Evolutionary conservation across 495 filamentous ascomycete genomes (phyloP).

Genomic region (Xylaria flabelliformis): DNA sequence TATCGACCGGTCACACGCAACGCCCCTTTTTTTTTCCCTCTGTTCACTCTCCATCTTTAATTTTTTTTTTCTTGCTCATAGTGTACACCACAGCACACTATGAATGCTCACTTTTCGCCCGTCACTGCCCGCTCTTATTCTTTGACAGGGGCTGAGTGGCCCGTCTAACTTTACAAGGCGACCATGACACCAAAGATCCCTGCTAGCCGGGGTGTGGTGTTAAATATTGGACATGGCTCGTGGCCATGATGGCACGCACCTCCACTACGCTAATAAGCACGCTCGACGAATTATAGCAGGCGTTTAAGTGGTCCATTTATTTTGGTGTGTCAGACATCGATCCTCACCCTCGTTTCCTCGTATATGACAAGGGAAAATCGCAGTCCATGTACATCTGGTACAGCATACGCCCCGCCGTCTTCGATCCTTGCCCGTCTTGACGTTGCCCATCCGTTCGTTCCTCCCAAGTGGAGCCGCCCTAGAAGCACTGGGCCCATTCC

Average conservation of each 20-base stretch:
- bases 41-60: slow-evolving; percentile 15
- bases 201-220: slow-evolving; percentile 39
- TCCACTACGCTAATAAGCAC: slow-evolving; percentile 23
- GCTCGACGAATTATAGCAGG: slow-evolving; percentile 24
- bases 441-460: slow-evolving; percentile 30
- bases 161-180: slow-evolving; percentile 16
- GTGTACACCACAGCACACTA: slow-evolving; percentile 16
- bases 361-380: slow-evolving; percentile 43
- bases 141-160: slow-evolving; percentile 26
- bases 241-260: slow-evolving; percentile 37
- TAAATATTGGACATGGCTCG: slow-evolving; percentile 44
- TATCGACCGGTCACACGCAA: slow-evolving; percentile 38
- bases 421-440: slow-evolving; percentile 29
- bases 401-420: slow-evolving; percentile 28
- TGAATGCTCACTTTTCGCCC: slow-evolving; percentile 19
- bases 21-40: slow-evolving; percentile 27
- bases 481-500: slow-evolving; percentile 41
- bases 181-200: slow-evolving; percentile 25
- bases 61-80: slow-evolving; percentile 29
- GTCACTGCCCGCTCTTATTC: slow-evolving; percentile 7
- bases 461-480: slow-evolving; percentile 39
- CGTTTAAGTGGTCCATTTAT: slow-evolving; percentile 43
- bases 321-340: slow-evolving; percentile 49
- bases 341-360: slow-evolving; percentile 43
- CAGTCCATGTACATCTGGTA: slow-evolving; percentile 36